Percentiles rank a stretch among this genome's conserved stretches.
Conservation (phyloP, 176 grass and related monocot species). For the Zoysia japonica region DNA sequence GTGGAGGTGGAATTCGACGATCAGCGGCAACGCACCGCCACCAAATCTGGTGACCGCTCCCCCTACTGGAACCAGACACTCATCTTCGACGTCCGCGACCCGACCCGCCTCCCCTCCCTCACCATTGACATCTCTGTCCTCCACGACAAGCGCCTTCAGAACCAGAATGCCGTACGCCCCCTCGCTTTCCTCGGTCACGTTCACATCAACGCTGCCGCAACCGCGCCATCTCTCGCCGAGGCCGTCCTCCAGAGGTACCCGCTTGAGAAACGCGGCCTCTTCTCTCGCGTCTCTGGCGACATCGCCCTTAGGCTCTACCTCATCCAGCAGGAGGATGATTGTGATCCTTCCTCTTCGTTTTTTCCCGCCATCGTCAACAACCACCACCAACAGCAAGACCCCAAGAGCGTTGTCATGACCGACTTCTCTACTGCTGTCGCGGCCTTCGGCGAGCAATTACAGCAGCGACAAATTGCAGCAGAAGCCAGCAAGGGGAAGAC, state of each 20-base stretch:
- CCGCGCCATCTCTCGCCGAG: slow-evolving; percentile 26
- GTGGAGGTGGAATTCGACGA: slow-evolving; percentile 67
- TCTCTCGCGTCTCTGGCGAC: slow-evolving; percentile 81
- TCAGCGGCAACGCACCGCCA: slow-evolving; percentile 65
- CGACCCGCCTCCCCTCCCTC: slow-evolving; percentile 13
- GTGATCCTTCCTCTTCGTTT: neutral
- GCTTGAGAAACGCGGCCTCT: slow-evolving; percentile 72
- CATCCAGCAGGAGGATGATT: neutral
- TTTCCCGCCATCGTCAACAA: neutral
- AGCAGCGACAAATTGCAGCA: neutral
- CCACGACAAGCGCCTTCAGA: slow-evolving; percentile 47
- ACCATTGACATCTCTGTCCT: slow-evolving; percentile 50
- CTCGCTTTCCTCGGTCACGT: slow-evolving; percentile 69
- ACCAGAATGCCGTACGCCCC: slow-evolving; percentile 30
- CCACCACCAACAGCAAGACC: neutral
- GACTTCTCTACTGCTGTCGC: slow-evolving; percentile 23
- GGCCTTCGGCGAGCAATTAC: neutral
- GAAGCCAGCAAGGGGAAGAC: slow-evolving; percentile 8
- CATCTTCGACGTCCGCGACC: slow-evolving; percentile 57
- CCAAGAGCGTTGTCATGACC: slow-evolving; percentile 21
- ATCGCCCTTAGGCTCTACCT: slow-evolving; percentile 61
- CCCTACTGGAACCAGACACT: slow-evolving; percentile 75
- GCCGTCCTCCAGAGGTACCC: slow-evolving; percentile 68
- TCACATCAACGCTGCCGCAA: slow-evolving; percentile 53
- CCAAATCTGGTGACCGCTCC: slow-evolving; percentile 40